Conservation (phyloP, 306 rosid genomes). For the Prunus davidiana region DNA sequence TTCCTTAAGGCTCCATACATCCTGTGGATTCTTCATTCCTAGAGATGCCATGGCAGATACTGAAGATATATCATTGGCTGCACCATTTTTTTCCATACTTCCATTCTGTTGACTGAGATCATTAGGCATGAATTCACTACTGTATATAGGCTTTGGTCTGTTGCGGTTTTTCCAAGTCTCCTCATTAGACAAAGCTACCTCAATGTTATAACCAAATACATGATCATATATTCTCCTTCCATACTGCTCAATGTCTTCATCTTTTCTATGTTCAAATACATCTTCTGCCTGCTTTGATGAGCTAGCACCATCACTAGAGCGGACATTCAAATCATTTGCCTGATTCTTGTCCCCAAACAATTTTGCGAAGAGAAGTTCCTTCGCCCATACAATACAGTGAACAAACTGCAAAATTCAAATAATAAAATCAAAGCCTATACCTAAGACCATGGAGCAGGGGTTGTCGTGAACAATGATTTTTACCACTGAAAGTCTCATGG, state of each 20-base stretch:
- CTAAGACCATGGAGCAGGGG: neutral
- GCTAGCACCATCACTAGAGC: conserved; percentile 76
- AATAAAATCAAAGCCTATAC: conserved; percentile 3
- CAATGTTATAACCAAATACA: conserved; percentile 94
- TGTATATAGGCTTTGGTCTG: conserved; percentile 81
- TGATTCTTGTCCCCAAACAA: conserved; percentile 93
- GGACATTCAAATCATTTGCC: conserved; percentile 86
- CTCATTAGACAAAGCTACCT: conserved; percentile 80
- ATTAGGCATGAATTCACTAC: conserved; percentile 60
- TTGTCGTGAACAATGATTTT: neutral
- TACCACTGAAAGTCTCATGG: neutral
- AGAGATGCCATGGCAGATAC: conserved; percentile 86
- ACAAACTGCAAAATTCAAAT: conserved; percentile 63
- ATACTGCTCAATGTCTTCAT: conserved; percentile 81
- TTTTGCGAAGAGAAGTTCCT: conserved; percentile 89
- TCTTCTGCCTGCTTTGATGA: conserved; percentile 75
- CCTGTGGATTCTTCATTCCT: conserved; percentile 98
- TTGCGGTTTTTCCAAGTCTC: conserved; percentile 97
- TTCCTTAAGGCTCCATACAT: conserved; percentile 86
- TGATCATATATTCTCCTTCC: conserved; percentile 92
- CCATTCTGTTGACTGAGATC: conserved; percentile 72
- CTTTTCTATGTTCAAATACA: conserved; percentile 72
- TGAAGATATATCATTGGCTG: conserved; percentile 40
- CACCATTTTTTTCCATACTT: conserved; percentile 39
- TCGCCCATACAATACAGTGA: conserved; percentile 99